Evolutionary conservation across 1,284 basidiomycete genomes (phyloP).

Genomic region (Hypsizygus ulmarius): DNA sequence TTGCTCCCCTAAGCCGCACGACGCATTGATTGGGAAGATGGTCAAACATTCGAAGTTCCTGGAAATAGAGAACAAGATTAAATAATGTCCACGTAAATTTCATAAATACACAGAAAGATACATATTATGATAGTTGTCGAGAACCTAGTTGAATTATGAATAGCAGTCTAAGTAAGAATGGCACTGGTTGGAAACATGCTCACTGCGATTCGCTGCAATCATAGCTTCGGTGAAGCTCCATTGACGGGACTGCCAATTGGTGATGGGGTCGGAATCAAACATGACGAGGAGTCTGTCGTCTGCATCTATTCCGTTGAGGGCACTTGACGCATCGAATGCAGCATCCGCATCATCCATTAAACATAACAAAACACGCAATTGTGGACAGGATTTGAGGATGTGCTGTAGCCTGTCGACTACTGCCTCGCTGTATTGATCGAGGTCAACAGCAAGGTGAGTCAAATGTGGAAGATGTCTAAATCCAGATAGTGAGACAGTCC

Average conservation of each 20-base stretch:
- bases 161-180: too few relatives aligned
- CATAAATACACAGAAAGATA: too few relatives aligned
- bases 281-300: conserved; percentile 17
- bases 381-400: conserved; percentile 13
- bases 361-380: conserved; percentile 17
- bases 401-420: conserved; percentile 11
- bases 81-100: too few relatives aligned
- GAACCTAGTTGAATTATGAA: too few relatives aligned
- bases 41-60: too few relatives aligned
- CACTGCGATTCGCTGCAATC: conserved; percentile 9
- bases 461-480: conserved; percentile 16
- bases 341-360: conserved; percentile 13
- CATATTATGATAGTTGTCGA: background rate
- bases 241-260: conserved; percentile 9
- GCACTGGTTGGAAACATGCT: background rate
- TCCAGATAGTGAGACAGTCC: conserved; percentile 1
- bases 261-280: conserved; percentile 16
- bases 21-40: too few relatives aligned
- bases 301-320: conserved; percentile 8
- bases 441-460: conserved; percentile 19
- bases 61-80: too few relatives aligned
- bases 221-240: conserved; percentile 12
- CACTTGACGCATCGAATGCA: conserved; percentile 11
- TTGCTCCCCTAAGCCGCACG: too few relatives aligned
- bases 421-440: conserved; percentile 14